Evolutionary conservation across 2,329 filamentous ascomycete species (phyloP).

Genomic region (Penicillium sp.): DNA sequence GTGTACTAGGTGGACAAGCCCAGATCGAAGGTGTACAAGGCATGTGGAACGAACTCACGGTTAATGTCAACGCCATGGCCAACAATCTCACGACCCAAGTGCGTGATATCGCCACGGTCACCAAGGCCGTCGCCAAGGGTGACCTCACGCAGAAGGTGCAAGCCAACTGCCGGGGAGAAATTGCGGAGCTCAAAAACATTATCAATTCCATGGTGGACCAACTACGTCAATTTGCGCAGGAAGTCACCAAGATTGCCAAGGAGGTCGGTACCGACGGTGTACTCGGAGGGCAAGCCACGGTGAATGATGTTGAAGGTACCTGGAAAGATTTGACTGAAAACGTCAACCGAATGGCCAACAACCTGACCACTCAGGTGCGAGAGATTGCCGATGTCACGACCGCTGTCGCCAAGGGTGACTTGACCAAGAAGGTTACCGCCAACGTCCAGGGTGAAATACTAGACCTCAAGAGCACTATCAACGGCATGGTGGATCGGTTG

Average conservation of each 20-base stretch:
- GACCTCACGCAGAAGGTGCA: constrained; percentile 97
- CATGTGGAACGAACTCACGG: constrained; percentile 85
- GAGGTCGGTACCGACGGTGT: constrained; percentile 96
- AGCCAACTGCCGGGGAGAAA: constrained; percentile 87
- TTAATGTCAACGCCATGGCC: constrained; percentile 85
- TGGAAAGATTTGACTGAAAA: constrained; percentile 95
- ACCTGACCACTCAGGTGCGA: constrained; percentile 93
- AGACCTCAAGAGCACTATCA: constrained; percentile 87
- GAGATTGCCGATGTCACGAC: constrained; percentile 97
- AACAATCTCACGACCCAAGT: constrained; percentile 86
- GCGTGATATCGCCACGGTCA: constrained; percentile 84
- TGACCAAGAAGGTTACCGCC: constrained; percentile 94
- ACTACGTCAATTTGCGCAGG: constrained; percentile 90
- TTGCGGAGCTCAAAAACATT: constrained; percentile 90
- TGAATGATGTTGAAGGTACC: constrained; percentile 94
- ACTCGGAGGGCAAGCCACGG: constrained; percentile 89
- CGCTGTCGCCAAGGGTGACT: constrained; percentile 87
- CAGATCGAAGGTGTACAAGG: constrained; percentile 81
- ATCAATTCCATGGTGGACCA: constrained; percentile 99
- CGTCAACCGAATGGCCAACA: constrained; percentile 98
- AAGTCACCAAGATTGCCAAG: constrained; percentile 93
- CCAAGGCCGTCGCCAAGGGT: constrained; percentile 70
- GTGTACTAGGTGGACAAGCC: constrained; percentile 77
- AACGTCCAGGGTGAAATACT: constrained; percentile 92
- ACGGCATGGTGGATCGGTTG: constrained; percentile 65